A percentile compares a stretch with the other conserved stretches of the same genome.
Evolutionary conservation across 2,329 filamentous ascomycete genomes (phyloP).

Genomic region (Beauveria scarabaeidicola): DNA sequence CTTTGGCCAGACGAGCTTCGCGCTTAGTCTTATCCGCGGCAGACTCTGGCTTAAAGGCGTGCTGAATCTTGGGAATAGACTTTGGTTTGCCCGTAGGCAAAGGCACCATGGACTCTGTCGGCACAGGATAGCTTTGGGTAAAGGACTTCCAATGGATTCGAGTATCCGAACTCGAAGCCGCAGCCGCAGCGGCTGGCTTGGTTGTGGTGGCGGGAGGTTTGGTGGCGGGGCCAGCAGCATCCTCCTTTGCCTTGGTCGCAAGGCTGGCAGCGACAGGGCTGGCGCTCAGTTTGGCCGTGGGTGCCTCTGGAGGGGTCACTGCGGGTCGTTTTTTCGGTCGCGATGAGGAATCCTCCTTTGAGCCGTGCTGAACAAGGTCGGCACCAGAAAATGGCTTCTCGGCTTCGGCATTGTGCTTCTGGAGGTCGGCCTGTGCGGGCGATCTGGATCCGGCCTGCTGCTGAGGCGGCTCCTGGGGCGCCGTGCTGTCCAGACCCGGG

Average conservation of each 20-base stretch:
- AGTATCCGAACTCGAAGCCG: not conserved
- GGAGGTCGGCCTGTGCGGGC: not conserved
- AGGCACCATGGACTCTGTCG: slow-evolving; percentile 59
- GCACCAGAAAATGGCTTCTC: not conserved
- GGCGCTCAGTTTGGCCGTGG: not conserved
- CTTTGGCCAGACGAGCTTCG: slow-evolving; percentile 51
- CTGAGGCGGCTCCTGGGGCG: not conserved
- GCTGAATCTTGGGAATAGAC: slow-evolving; percentile 68
- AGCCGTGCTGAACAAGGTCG: not conserved
- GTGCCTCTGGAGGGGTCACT: not conserved
- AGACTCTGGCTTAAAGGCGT: slow-evolving; percentile 59
- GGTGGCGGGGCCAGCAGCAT: not conserved
- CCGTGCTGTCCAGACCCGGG: not conserved
- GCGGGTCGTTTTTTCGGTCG: not conserved
- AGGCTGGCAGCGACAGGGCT: not conserved
- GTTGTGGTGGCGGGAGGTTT: not conserved
- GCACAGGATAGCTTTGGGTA: slow-evolving; percentile 69
- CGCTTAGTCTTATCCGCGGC: slow-evolving; percentile 52
- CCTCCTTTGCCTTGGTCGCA: not conserved
- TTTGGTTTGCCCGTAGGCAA: slow-evolving; percentile 66
- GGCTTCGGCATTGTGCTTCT: slow-evolving; percentile 1
- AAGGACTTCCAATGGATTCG: slow-evolving; percentile 61
- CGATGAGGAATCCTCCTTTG: not conserved
- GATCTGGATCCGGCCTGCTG: not conserved
- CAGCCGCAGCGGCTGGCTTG: not conserved